phyloP scores from a whole-genome alignment of 2,329 filamentous ascomycete species.

The Huntiella savannae region DNA sequence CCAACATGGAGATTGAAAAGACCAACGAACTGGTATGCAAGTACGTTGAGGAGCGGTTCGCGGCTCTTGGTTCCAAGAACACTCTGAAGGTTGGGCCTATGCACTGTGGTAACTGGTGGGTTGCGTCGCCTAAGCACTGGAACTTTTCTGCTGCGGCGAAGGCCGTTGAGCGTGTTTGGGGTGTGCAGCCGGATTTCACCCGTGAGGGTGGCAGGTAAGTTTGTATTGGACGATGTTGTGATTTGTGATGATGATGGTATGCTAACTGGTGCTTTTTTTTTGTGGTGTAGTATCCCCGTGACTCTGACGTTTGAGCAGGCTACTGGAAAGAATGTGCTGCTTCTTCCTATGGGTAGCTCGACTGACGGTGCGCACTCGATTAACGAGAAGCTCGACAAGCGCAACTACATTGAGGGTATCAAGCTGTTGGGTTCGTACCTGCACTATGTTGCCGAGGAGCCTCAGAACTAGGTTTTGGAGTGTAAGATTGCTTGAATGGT shows the following conservation, averaged over 20 bases:
- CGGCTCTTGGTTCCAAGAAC: slow-evolving; percentile 83
- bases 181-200: slow-evolving; percentile 83
- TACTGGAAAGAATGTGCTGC: slow-evolving; percentile 89
- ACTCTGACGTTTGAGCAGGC: slow-evolving; percentile 95
- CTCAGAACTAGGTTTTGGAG: slow-evolving; percentile 22
- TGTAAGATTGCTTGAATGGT: background rate
- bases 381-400: slow-evolving; percentile 94
- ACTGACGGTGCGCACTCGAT: slow-evolving; percentile 94
- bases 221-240: background rate
- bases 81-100: slow-evolving; percentile 61
- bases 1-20: slow-evolving; percentile 84
- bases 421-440: slow-evolving; percentile 90
- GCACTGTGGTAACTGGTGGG: slow-evolving; percentile 97
- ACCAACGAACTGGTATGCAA: slow-evolving; percentile 75
- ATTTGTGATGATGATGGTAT: background rate
- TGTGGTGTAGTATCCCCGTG: slow-evolving; percentile 57
- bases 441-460: slow-evolving; percentile 89
- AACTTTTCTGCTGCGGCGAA: slow-evolving; percentile 91
- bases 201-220: slow-evolving; percentile 75
- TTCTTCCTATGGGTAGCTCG: slow-evolving; percentile 92
- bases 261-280: slow-evolving; percentile 11
- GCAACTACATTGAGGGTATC: slow-evolving; percentile 95
- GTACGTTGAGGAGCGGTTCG: slow-evolving; percentile 68
- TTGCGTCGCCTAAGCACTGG: slow-evolving; percentile 93
- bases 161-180: slow-evolving; percentile 91